Evolutionary conservation across 164 flowering plant species (phyloP), one percentile per base, ranked within the genome.

Genomic region (Aristolochia fimbriata): DNA sequence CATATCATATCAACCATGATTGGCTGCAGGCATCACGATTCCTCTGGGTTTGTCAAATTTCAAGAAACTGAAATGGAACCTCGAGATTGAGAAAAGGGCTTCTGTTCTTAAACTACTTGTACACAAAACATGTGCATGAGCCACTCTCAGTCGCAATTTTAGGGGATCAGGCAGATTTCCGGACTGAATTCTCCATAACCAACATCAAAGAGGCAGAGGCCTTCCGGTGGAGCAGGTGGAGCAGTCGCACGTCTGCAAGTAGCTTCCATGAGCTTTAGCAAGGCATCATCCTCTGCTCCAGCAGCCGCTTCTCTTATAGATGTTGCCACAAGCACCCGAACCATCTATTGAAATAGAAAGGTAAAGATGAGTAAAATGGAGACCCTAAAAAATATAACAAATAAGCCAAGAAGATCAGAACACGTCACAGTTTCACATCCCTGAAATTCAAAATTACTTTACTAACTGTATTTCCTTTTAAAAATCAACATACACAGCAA

Each of bases 181-280:
- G 71, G 77, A 61, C 80, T 75, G 70, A 87, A 93, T 1, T 89
- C 91, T 12, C 73, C 59, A 65, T 89, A 93, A 3, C 98, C 98
- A 52, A 84, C 96, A 60, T 93, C 90, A 16, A 81, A 78, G 58
- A 93, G 86, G 75, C 96, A 87, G 41, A 92, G 88, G 47, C 98
- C 98, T 52, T 89, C 89, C 8, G 97, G 88, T 12, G 97, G 97
- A 16, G 98, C 96, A 9, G 98, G 98, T 4, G 98, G 98, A 21
- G 98, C 97, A 15, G 97, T 93, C 51, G 97, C 98, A 37, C 97
- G 87, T 65, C 98, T 75, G 60, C 98, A 86, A 47, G 98, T 83
- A 27, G 98, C 95, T 41, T 84, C 88, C 93, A 93, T 83, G 50
- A 93, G 82, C 66, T 80, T 82, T 52, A 93, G 58, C 70, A 93